phyloP scores from a whole-genome alignment of 2,329 filamentous ascomycete species.

The Rhynchosporium secalis region DNA sequence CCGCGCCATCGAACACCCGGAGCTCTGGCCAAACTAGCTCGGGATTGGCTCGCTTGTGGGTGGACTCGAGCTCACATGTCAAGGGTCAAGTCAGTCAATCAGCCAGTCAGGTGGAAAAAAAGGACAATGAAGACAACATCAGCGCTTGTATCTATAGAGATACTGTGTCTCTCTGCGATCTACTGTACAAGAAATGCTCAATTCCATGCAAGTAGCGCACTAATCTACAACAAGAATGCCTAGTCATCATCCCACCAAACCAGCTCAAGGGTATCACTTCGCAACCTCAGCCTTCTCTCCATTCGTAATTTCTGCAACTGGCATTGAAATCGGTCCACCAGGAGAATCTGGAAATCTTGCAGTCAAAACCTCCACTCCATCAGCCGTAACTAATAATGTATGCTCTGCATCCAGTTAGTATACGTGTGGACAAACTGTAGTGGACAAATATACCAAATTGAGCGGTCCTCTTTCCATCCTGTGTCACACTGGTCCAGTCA shows the following conservation, averaged over 20 bases:
- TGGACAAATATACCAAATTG: conserved; percentile 72
- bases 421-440: neutral
- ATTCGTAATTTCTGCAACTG: conserved; percentile 37
- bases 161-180: conserved; percentile 14
- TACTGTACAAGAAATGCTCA: neutral
- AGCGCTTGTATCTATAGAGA: neutral
- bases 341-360: conserved; percentile 64
- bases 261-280: conserved; percentile 23
- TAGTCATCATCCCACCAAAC: neutral
- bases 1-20: neutral
- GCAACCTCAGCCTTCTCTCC: conserved; percentile 24
- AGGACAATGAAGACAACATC: neutral
- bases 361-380: conserved; percentile 79
- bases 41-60: conserved; percentile 27
- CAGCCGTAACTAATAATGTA: conserved; percentile 78
- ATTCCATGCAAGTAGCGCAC: neutral
- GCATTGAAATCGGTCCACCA: conserved; percentile 68
- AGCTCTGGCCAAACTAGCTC: neutral
- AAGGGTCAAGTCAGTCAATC: neutral
- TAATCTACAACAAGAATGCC: conserved; percentile 16
- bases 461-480: conserved; percentile 84
- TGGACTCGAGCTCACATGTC: conserved; percentile 22
- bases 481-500: conserved; percentile 95
- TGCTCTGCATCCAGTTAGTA: conserved; percentile 58
- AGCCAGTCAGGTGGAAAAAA: neutral